Base-by-base conservation (phyloP, 1,284 basidiomycete genomes). In the Pholiota adiposa region DNA sequence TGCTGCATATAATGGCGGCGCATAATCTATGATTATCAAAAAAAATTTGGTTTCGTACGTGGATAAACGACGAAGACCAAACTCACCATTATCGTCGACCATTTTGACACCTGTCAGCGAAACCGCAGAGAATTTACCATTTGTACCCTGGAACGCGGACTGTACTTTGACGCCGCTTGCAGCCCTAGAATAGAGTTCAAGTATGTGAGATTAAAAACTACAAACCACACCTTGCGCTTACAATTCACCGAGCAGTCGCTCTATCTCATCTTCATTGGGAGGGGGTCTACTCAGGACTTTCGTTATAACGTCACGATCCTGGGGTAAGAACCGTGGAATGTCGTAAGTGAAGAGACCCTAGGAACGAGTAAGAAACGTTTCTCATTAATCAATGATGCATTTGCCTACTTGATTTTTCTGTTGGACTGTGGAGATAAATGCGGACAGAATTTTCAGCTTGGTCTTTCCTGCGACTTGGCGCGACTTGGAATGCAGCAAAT, bases 381-480 rank as follows among this genome's bases (percentile, higher is more conserved):
- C 21, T 25, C 59, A 57, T 33, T 21, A 55, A 18, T 43, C 23
- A 33, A 23, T 18, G 38, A 36, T 16, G 16, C 3, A 12, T 7
- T 49, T 31, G 23, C 74, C 41, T 63, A 85, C 83, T 54, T 73
- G 63, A 59, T 77, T 65, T 46, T 78, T 70, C 51, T 71, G 66
- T 40, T 70, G 64, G 8, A 82, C 73, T 0, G 64, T 66, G 0
- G 74, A 73, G 12, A 89, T 65, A 66, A 88, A 88, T 9, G 73
- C 70, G 0, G 85, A 86, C 6, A 84, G 59, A 2, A 72, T 63
- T 54, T 77, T 79, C 1, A 68, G 62, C 65, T 80, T 80, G 8
- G 70, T 71, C 56, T 80, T 77, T 14, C 85, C 86, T 18, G 78
- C 81, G n/a, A 83, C 70, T 73, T 80, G 83, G n/a, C 87, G 79